phyloP scores from a whole-genome alignment of 2,329 filamentous ascomycete species.

The Talaromyces sp. region DNA sequence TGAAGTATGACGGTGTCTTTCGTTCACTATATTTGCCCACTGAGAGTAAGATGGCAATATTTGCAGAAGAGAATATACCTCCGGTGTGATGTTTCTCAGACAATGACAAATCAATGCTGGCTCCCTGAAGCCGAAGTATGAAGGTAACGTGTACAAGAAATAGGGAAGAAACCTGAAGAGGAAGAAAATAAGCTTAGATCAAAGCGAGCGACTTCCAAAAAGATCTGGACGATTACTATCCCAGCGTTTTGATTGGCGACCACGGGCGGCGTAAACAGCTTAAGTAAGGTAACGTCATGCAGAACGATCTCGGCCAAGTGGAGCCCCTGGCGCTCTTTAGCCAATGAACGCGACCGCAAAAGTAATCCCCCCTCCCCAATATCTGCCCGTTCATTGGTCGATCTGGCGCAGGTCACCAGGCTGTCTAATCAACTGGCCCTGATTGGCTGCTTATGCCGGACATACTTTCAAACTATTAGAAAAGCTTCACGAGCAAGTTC shows the following conservation, averaged over 20 bases:
- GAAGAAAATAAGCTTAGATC: background rate
- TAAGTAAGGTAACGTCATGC: background rate
- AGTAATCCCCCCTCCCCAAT: constrained; percentile 5
- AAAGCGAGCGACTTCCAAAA: background rate
- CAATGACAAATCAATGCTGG: background rate
- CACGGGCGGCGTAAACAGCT: background rate
- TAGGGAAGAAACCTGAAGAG: background rate
- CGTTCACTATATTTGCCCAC: background rate
- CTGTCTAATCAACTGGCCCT: background rate
- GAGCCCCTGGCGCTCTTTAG: background rate
- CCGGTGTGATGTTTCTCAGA: background rate
- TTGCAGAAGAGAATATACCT: background rate
- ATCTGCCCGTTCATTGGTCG: constrained; percentile 1
- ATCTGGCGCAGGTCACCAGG: background rate
- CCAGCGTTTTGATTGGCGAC: background rate
- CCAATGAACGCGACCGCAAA: background rate
- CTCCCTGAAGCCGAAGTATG: background rate
- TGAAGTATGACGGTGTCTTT: background rate
- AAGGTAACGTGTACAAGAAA: background rate
- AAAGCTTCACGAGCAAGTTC: background rate
- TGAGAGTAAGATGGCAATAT: background rate
- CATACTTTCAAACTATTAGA: background rate
- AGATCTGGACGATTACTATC: background rate
- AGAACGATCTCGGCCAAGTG: background rate
- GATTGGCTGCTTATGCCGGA: background rate